phyloP scores from a whole-genome alignment of 2,329 filamentous ascomycete genomes.

The Zalaria obscura region DNA sequence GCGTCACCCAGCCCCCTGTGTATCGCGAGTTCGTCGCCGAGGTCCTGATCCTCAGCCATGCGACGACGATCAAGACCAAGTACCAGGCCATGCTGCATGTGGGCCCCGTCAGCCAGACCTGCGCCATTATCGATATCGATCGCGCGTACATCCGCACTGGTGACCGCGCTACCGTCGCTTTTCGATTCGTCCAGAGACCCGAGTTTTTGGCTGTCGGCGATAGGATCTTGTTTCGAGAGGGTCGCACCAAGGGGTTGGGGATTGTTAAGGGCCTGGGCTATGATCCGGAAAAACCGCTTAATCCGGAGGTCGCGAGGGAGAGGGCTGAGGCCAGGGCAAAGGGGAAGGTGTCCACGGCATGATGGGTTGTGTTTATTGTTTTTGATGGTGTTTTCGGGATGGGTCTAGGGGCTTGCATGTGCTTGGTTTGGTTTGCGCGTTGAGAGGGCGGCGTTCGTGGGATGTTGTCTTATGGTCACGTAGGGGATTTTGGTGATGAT shows the following conservation, averaged over 20 bases:
- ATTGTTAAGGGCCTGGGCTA: constrained; percentile 90
- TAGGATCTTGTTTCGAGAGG: constrained; percentile 82
- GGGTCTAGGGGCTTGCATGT: too few relatives aligned
- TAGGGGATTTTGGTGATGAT: too few relatives aligned
- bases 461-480: too few relatives aligned
- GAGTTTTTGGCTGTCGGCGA: constrained; percentile 87
- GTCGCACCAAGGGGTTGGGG: constrained; percentile 83
- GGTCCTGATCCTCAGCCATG: constrained; percentile 89
- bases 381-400: too few relatives aligned
- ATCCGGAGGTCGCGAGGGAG: constrained; percentile 19
- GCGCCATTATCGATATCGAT: constrained; percentile 93
- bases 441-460: too few relatives aligned
- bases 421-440: too few relatives aligned
- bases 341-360: not conserved
- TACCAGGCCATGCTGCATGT: constrained; percentile 99
- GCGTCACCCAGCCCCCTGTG: constrained; percentile 46
- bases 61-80: constrained; percentile 90
- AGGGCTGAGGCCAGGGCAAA: not conserved
- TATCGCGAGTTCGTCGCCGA: constrained; percentile 43
- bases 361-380: not conserved
- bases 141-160: constrained; percentile 90
- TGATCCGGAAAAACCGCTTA: constrained; percentile 44
- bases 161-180: constrained; percentile 85
- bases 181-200: constrained; percentile 84
- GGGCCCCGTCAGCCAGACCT: constrained; percentile 87